Evolutionary conservation across 1,284 basidiomycete species (phyloP), one percentile per base, ranked within the genome.

Genomic region (Pholiota adiposa): DNA sequence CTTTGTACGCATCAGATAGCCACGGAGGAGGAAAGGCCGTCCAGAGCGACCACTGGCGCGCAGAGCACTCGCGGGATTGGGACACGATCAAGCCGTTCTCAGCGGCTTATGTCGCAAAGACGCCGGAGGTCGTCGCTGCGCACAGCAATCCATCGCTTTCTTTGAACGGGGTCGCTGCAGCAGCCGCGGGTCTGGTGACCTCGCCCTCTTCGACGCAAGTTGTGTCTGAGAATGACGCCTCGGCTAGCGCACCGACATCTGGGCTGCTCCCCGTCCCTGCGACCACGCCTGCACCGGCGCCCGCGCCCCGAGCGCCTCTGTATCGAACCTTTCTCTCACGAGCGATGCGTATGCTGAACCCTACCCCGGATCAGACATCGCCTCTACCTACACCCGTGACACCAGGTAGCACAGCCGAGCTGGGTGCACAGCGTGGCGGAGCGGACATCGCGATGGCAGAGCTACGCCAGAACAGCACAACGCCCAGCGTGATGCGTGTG

Each of bases 51-150:
- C 51, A 53, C 25, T 62, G 60, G 61, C 62, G 33, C 52, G 18
- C 51, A 54, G 67, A 67, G 33, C 69, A 69, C 1, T 27, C 56
- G 59, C 63, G 63, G 34, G 72, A 73, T 16, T 82, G 80, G 79
- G 67, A 69, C 25, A 69, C 63, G 21, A 75, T 81, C 36, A 72
- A 79, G 72, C 79, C 80, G 2, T 65, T 81, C 21, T 76, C 75
- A n/a, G 75, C 73, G 27, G 71, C 73, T 18, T 78, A 78, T 63
- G 59, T 73, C 31, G 54, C 67, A 23, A 57, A 44, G 34, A 41
- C 55, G 19, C 21, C 55, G 8, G 56, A 57, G 7, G 16, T 41
- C 21, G 51, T 44, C 29, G 51, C 51, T 31, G 40, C 52, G 31
- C 14, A 34, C 41, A 51, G 33, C 56, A 51, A 23, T 5, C 19